These are phyloP conservation scores for Pseudovirgaria hyperparasitica DNA, from an alignment of 2,329 filamentous ascomycete genomes.

Conservation along the genomic window DNA sequence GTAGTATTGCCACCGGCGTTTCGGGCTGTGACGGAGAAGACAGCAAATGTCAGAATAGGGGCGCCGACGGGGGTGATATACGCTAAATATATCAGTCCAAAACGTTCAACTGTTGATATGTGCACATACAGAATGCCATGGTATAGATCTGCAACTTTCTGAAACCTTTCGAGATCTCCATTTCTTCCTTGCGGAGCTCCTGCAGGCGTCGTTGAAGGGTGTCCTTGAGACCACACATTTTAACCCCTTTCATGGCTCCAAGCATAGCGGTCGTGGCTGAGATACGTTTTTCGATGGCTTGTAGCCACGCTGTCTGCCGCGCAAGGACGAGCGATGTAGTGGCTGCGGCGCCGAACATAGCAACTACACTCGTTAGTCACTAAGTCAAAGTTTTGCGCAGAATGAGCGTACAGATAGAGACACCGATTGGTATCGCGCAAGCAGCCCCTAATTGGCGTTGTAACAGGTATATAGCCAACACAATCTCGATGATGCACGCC, in stretches of 20 bases:
- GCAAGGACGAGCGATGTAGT: slow-evolving; percentile 18
- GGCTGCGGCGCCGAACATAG: slow-evolving; percentile 14
- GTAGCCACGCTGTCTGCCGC: slow-evolving; percentile 28
- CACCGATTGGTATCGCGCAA: slow-evolving; percentile 34
- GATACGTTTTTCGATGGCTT: slow-evolving; percentile 31
- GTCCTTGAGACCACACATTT: slow-evolving; percentile 29
- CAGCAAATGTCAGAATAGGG: slow-evolving; percentile 33
- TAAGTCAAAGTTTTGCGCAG: not conserved
- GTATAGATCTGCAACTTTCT: slow-evolving; percentile 23
- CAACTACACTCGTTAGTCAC: slow-evolving; percentile 6
- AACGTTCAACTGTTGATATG: not conserved
- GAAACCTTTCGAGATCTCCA: slow-evolving; percentile 21
- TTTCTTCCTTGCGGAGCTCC: slow-evolving; percentile 18
- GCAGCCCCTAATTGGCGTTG: slow-evolving; percentile 34
- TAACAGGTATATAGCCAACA: slow-evolving; percentile 35
- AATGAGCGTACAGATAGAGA: slow-evolving; percentile 22
- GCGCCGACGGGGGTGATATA: slow-evolving; percentile 23
- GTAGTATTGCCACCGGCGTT: slow-evolving; percentile 17
- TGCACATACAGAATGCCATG: slow-evolving; percentile 18
- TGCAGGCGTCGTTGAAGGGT: slow-evolving; percentile 17
- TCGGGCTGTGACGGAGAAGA: slow-evolving; percentile 29
- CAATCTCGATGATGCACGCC: slow-evolving; percentile 28
- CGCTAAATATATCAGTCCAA: slow-evolving; percentile 8
- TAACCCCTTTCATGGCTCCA: slow-evolving; percentile 33
- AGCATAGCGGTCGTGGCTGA: slow-evolving; percentile 29